Evolutionary conservation across 495 filamentous ascomycete genomes (phyloP), one percentile per base, ranked within the genome.

Genomic region (Evernia prunastri): DNA sequence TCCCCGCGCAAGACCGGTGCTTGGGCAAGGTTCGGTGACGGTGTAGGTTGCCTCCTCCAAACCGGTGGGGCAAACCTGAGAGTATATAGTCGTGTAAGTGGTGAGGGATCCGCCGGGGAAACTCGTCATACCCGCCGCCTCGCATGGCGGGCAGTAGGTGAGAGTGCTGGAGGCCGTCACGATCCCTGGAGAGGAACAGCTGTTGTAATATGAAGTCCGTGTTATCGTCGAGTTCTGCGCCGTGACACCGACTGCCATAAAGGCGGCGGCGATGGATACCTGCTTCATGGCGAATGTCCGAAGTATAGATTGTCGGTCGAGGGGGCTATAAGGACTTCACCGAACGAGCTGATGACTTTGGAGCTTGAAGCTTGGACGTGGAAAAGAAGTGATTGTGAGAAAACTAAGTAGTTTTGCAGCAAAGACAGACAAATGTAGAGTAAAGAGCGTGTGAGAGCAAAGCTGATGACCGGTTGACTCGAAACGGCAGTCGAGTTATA

Each of bases 361-460:
- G 39, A 40, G 35, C n/a, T n/a, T n/a, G 56, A 11, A 68, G 15
- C 23, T 11, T 6, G 23, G 29, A 42, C 35, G 10, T 17, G 58
- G n/a, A 36, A 63, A 67, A 61, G 15, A 33, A 58, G 40, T 42
- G 58, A 65, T 49, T 53, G 54, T 51, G 39, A 56, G 59, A 68
- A 43, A 59, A 10, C 13, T 43, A 63, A 42, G 1, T 20, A 10
- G 63, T 45, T 43, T 53, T 43, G 62, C 53, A 51, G 59, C 43
- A 56, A 49, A 56, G 47, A 56, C 29, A 10, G 42, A 47, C 29
- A 42, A n/a, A 47, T 63, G 51, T 15, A 59, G 27, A 59, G 35
- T 65, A 69, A 71, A 56, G 69, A 71, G 51, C 58, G 69, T 70
- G 39, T 57, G 56, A 35, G 65, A 69, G 63, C 67, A 61, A 63